Evolutionary conservation across 2,329 filamentous ascomycete species (phyloP).

Genomic region (Hymenoscyphus fructigenus): DNA sequence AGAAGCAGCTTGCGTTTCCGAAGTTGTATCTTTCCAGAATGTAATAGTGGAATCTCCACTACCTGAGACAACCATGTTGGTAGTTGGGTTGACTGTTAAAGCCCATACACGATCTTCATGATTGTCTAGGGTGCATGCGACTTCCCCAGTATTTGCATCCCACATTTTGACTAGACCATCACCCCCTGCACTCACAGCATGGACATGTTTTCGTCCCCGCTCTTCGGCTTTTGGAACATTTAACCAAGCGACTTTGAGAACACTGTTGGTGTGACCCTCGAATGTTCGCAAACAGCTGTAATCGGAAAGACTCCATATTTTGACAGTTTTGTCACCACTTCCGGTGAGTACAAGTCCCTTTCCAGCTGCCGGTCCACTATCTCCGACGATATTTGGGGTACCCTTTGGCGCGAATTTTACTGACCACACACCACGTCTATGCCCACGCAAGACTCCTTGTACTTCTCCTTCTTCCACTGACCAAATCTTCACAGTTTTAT

Average conservation of each 20-base stretch:
- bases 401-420: conserved; percentile 83
- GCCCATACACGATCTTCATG: conserved; percentile 97
- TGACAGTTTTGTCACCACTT: conserved; percentile 93
- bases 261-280: conserved; percentile 93
- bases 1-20: conserved; percentile 71
- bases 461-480: conserved; percentile 86
- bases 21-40: conserved; percentile 93
- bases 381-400: conserved; percentile 70
- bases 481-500: conserved; percentile 97
- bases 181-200: conserved; percentile 83
- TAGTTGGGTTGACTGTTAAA: conserved; percentile 67
- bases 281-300: conserved; percentile 93
- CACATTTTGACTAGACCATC: conserved; percentile 97
- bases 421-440: conserved; percentile 94
- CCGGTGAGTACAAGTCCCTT: conserved; percentile 86
- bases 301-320: conserved; percentile 89
- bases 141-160: conserved; percentile 83
- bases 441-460: conserved; percentile 85
- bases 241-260: conserved; percentile 91
- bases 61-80: conserved; percentile 79
- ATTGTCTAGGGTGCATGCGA: conserved; percentile 89
- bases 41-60: conserved; percentile 90
- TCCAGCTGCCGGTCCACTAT: conserved; percentile 69
- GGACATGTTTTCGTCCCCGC: conserved; percentile 58
- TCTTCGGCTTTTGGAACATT: conserved; percentile 49